Conservation (phyloP, 192 early-diverging fungal species). For the Dimargaris xerosporica region DNA sequence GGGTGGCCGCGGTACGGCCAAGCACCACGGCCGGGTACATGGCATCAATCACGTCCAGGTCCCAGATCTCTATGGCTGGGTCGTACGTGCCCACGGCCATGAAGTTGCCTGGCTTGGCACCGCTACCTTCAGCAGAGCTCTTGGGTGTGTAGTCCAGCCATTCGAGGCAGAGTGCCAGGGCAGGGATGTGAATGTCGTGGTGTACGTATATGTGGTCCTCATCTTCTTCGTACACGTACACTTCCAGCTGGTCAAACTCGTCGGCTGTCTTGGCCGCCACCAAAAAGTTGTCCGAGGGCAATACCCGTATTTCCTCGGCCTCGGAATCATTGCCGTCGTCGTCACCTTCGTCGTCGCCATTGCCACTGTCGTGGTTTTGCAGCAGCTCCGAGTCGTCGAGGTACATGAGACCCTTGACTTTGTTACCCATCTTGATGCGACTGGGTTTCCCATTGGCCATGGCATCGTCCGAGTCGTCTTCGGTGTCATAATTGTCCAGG, state of each 20-base stretch:
- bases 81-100: slow-evolving; percentile 96
- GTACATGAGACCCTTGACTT: not conserved
- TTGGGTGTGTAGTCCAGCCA: slow-evolving; percentile 75
- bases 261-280: slow-evolving; percentile 93
- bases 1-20: slow-evolving; percentile 12
- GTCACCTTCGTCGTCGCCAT: slow-evolving; percentile 7
- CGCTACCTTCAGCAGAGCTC: not conserved
- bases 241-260: slow-evolving; percentile 88
- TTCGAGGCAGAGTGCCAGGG: slow-evolving; percentile 89
- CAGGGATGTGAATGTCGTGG: slow-evolving; percentile 95
- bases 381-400: slow-evolving; percentile 28
- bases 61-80: slow-evolving; percentile 97
- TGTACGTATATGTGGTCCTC: slow-evolving; percentile 87
- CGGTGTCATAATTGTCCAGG: slow-evolving; percentile 75
- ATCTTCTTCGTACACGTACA: slow-evolving; percentile 74
- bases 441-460: slow-evolving; percentile 16
- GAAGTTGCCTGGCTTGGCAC: slow-evolving; percentile 56
- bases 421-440: not conserved
- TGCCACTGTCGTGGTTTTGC: not conserved
- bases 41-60: slow-evolving; percentile 79
- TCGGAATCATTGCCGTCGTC: not conserved
- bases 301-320: slow-evolving; percentile 61
- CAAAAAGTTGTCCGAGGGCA: slow-evolving; percentile 70
- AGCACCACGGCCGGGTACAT: slow-evolving; percentile 53
- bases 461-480: slow-evolving; percentile 27